phyloP scores from a whole-genome alignment of 2,329 filamentous ascomycete species.

The Ascochyta rabiei region DNA sequence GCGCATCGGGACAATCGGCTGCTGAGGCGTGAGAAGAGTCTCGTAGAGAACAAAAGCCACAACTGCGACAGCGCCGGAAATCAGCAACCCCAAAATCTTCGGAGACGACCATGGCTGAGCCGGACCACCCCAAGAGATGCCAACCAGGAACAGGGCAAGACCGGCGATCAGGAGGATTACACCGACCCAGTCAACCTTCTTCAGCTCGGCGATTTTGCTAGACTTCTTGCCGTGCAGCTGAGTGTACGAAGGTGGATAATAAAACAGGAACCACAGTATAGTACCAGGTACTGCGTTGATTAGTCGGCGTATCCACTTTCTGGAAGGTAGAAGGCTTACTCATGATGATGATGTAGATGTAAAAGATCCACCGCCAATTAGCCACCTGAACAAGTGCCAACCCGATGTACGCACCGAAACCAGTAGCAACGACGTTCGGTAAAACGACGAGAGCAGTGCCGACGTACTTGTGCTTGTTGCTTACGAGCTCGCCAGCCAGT shows the following conservation, averaged over 20 bases:
- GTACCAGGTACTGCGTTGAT: slow-evolving; percentile 45
- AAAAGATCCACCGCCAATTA: slow-evolving; percentile 54
- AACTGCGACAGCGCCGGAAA: slow-evolving; percentile 26
- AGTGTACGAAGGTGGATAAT: slow-evolving; percentile 52
- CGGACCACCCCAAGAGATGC: slow-evolving; percentile 52
- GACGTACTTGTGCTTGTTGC: slow-evolving; percentile 35
- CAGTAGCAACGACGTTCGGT: slow-evolving; percentile 35
- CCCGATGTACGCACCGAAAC: slow-evolving; percentile 55
- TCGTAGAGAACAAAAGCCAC: slow-evolving; percentile 24
- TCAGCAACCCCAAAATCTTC: slow-evolving; percentile 30
- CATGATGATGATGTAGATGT: slow-evolving; percentile 52
- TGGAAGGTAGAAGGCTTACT: slow-evolving; percentile 21
- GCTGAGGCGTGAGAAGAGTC: slow-evolving; percentile 22
- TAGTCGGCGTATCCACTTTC: slow-evolving; percentile 18
- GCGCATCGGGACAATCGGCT: slow-evolving; percentile 39
- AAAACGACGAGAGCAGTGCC: slow-evolving; percentile 23
- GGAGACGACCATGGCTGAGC: slow-evolving; percentile 19
- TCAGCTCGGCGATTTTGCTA: slow-evolving; percentile 26
- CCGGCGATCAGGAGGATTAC: slow-evolving; percentile 52
- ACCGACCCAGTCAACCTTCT: slow-evolving; percentile 52
- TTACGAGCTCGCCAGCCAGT: slow-evolving; percentile 32
- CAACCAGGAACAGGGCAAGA: slow-evolving; percentile 51
- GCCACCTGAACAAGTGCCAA: slow-evolving; percentile 50
- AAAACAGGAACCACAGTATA: slow-evolving; percentile 53
- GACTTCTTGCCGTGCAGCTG: slow-evolving; percentile 45